These are phyloP conservation scores for Raddia distichophylla DNA, from an alignment of 176 grass and related monocot genomes.

Conservation along the genomic window DNA sequence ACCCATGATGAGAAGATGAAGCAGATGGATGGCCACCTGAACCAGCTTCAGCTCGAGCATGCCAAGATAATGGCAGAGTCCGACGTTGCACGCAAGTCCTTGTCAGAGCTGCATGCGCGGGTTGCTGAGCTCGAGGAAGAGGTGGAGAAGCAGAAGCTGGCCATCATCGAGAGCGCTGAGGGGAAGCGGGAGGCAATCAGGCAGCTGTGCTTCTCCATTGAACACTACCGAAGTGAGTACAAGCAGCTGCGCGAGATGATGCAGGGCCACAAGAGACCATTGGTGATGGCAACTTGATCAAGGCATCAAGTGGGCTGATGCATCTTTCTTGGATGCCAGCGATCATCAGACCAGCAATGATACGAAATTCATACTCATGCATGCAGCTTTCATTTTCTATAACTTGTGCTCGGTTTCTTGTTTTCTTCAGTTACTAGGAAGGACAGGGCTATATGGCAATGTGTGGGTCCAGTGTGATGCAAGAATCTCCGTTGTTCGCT, in stretches of 20 bases:
- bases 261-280: slow-evolving; percentile 64
- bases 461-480: slow-evolving; percentile 17
- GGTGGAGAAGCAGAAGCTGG: slow-evolving; percentile 64
- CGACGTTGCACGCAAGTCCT: slow-evolving; percentile 1
- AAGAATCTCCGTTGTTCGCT: slow-evolving; percentile 3
- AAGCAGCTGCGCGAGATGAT: slow-evolving; percentile 68
- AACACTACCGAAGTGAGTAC: slow-evolving; percentile 83
- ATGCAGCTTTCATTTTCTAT: not conserved
- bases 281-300: slow-evolving; percentile 56
- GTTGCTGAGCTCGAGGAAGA: slow-evolving; percentile 71
- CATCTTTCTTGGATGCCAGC: slow-evolving; percentile 31
- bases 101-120: slow-evolving; percentile 33
- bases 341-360: not conserved
- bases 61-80: slow-evolving; percentile 57
- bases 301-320: slow-evolving; percentile 8
- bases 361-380: not conserved
- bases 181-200: slow-evolving; percentile 92
- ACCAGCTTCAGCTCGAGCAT: slow-evolving; percentile 65
- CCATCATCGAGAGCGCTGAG: slow-evolving; percentile 72
- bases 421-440: slow-evolving; percentile 17
- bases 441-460: not conserved
- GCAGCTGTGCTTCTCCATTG: slow-evolving; percentile 88
- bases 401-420: slow-evolving; percentile 20
- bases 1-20: slow-evolving; percentile 54
- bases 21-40: slow-evolving; percentile 56